Base-by-base conservation (phyloP, 129 eudicot species). In the Tagetes patula region DNA sequence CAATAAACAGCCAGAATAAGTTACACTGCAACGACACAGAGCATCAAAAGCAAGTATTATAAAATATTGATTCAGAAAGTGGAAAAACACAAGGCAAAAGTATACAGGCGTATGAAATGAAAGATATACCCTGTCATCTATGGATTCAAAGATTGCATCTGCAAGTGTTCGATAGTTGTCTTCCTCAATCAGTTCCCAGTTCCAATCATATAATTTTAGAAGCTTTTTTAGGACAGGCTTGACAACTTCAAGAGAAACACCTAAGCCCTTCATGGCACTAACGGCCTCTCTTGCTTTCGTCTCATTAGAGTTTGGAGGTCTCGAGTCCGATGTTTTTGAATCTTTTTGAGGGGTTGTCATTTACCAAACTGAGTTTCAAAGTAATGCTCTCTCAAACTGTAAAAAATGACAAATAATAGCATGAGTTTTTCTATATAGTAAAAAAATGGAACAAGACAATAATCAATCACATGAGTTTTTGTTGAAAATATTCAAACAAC, bases 101-200 rank as follows among this genome's bases (percentile, higher is more conserved):
- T 46, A 27, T 8, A 47, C 10, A 20, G 10, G 13, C n/a, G 32
- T 40, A 49, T 41, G 67, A 7, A 69, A 4, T 33, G 43, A 41
- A 76, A 12, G 42, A 69, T 65, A 41, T 65, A 89, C 96, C 91
- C 85, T 59, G 33, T 85, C 88, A 9, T 87, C 91, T 32, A 52
- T 49, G 3, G 41, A n/a, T 46, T 89, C 92, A 53, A 89, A 87
- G 58, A 92, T 89, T 46, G 92, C 86, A 83, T 89, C 95, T 43
- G 75, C 96, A 71, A 92, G 98, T 6, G 84, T 69, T 13, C 85
- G 86, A 60, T 82, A 92, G 9, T 92, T 92, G 5, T 89, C 91
- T 45, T 81, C 95, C 66, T 92, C 95, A 3, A 92, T 92, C 30
- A 84, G 81, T 1, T 81, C 87, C 98, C 96, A 92, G 0, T 80